Conservation (phyloP, 2,329 filamentous ascomycete species). For the Fusarium torulosum region DNA sequence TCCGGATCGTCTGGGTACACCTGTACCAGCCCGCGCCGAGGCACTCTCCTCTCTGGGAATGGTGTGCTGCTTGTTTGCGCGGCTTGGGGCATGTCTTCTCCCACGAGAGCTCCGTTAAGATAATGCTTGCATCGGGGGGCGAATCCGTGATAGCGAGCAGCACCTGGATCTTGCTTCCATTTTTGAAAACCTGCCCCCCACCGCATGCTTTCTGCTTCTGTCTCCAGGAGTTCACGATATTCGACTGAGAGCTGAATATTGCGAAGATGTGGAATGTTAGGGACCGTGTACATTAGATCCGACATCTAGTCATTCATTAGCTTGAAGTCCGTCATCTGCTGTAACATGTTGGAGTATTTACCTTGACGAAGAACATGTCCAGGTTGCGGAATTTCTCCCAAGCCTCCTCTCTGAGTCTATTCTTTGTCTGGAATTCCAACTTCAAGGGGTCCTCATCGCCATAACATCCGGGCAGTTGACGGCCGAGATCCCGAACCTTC, state of each 20-base stretch:
- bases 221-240: conserved; percentile 70
- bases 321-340: not conserved
- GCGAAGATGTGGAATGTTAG: conserved; percentile 69
- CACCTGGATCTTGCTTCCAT: conserved; percentile 71
- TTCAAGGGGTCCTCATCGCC: conserved; percentile 59
- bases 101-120: conserved; percentile 66
- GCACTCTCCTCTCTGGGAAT: conserved; percentile 67
- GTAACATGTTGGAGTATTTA: conserved; percentile 61
- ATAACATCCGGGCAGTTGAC: conserved; percentile 66
- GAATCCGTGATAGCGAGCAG: conserved; percentile 64
- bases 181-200: conserved; percentile 60
- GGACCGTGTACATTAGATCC: conserved; percentile 70
- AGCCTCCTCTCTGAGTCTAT: conserved; percentile 63
- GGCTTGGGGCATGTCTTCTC: conserved; percentile 63
- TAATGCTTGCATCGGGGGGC: conserved; percentile 70
- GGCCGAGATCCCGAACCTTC: conserved; percentile 65
- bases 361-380: conserved; percentile 77
- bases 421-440: conserved; percentile 59
- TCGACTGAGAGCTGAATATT: conserved; percentile 67
- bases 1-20: conserved; percentile 69
- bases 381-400: conserved; percentile 67
- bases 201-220: conserved; percentile 59
- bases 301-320: conserved; percentile 61
- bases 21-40: conserved; percentile 65
- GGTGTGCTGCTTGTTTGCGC: conserved; percentile 65